Conservation (phyloP, 345 rosid species). For the Sonneratia alba region DNA sequence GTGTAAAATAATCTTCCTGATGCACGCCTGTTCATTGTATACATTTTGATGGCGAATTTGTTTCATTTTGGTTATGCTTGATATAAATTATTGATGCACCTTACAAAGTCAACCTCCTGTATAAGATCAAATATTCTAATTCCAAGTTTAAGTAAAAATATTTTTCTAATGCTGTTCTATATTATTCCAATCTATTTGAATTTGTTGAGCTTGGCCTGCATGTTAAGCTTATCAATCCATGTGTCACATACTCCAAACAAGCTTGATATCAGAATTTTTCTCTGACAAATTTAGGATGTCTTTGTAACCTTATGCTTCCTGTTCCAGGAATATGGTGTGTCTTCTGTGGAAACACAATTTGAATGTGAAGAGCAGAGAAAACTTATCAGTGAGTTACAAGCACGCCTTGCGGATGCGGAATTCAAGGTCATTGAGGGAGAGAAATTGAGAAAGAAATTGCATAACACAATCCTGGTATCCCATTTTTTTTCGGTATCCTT, state of each 20-base stretch:
- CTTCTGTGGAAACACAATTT: slow-evolving; percentile 58
- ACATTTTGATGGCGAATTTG: neutral
- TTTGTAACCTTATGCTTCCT: slow-evolving; percentile 5
- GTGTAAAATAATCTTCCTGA: neutral
- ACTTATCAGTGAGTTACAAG: slow-evolving; percentile 52
- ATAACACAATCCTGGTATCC: slow-evolving; percentile 87
- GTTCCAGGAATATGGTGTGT: slow-evolving; percentile 59
- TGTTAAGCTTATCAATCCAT: no score
- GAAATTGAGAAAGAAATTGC: slow-evolving; percentile 80
- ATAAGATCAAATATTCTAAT: neutral
- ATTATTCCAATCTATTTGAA: no score
- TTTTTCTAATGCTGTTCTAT: neutral
- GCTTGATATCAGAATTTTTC: no score
- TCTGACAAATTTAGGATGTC: neutral
- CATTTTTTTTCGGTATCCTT: neutral
- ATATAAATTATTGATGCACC: slow-evolving; percentile 2
- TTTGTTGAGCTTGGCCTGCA: no score
- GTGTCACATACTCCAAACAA: no score
- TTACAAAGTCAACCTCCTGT: neutral
- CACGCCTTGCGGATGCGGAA: slow-evolving; percentile 73
- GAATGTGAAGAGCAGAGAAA: slow-evolving; percentile 70
- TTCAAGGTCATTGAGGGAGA: slow-evolving; percentile 87
- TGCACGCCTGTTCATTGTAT: neutral
- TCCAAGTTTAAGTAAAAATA: neutral
- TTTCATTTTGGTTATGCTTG: slow-evolving; percentile 2